These are phyloP conservation scores for Lipomyces kockii DNA, from an alignment of 805 yeast genomes.

Conservation along the genomic window DNA sequence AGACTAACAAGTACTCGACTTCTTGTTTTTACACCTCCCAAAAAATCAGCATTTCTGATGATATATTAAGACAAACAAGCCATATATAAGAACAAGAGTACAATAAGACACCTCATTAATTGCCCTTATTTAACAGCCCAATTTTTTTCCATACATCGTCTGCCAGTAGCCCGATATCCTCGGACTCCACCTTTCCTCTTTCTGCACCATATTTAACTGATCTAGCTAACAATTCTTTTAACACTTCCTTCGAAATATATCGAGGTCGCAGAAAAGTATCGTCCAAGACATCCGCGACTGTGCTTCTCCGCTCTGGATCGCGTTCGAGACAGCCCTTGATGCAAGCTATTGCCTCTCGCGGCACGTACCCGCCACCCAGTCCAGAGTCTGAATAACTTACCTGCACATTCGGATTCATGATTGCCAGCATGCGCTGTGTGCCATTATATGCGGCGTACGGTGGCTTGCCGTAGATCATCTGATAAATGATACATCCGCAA, in stretches of 20 bases:
- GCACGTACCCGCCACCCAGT: conserved; percentile 64
- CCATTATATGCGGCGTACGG: conserved; percentile 85
- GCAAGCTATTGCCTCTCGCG: conserved; percentile 68
- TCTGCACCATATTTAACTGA: conserved; percentile 75
- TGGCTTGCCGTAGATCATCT: conserved; percentile 91
- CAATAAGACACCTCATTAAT: background rate
- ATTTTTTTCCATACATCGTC: conserved; percentile 36
- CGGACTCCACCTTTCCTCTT: conserved; percentile 31
- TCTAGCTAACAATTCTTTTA: conserved; percentile 71
- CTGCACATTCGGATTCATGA: conserved; percentile 79
- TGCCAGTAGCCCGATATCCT: conserved; percentile 25
- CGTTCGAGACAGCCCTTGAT: conserved; percentile 74
- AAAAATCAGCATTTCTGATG: background rate
- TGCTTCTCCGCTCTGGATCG: conserved; percentile 69
- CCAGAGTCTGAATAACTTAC: conserved; percentile 68
- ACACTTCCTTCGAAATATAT: conserved; percentile 66
- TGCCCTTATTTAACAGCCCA: conserved; percentile 20
- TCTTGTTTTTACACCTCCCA: no score
- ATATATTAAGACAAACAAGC: background rate
- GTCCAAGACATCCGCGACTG: conserved; percentile 62
- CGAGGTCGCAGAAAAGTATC: conserved; percentile 77
- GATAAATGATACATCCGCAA: conserved; percentile 93
- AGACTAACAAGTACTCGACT: no score
- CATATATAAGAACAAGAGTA: background rate
- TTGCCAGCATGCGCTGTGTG: conserved; percentile 77